Evolutionary conservation across 495 filamentous ascomycete genomes (phyloP), one percentile per base, ranked within the genome.

Genomic region (Annulohypoxylon nitens): DNA sequence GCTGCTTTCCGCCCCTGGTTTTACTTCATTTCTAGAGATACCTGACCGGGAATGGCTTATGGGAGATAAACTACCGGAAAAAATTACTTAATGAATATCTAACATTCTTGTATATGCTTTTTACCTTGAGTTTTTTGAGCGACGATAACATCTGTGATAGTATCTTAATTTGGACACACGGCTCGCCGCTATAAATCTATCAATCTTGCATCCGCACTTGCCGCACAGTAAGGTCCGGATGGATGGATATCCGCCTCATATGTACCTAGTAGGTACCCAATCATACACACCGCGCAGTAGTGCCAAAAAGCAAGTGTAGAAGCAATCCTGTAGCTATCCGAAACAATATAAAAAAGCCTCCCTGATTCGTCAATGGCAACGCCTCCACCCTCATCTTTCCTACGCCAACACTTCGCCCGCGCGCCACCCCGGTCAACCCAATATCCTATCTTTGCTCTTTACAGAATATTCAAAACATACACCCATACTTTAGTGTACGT

Each of bases 331-430:
- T n/a, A 47, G 43, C 43, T 47, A 47, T 47, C 43, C 25, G 50
- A 54, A n/a, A 25, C 23, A n/a, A 54, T 54, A 30, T n/a, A 33
- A 51, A 26, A 26, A 1, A 34, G 50, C 39, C 18, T 1, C n/a
- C 18, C 33, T 75, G 64, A 75, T 75, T 75, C 59, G 73, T 41
- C 73, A 75, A 75, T 75, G 64, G 59, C 8, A 45, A 36, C 36
- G 23, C 18, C 34, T 48, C 55, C 55, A 23, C 16, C 6, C 34
- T 18, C 16, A 18, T 37, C 55, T 37, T 37, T 23, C 11, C 1
- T 3, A 59, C 14, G 14, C n/a, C n/a, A 23, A 5, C 14, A 37
- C 18, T 50, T 50, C 30, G 33, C 23, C 47, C 59, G 59, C 64
- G 57, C 41, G 47, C 43, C 61, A 53, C 3, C 61, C 69, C 33